Percentiles rank a stretch among this genome's conserved stretches.
Conservation (phyloP, 139 green algal species). For the Chlorella sp. region DNA sequence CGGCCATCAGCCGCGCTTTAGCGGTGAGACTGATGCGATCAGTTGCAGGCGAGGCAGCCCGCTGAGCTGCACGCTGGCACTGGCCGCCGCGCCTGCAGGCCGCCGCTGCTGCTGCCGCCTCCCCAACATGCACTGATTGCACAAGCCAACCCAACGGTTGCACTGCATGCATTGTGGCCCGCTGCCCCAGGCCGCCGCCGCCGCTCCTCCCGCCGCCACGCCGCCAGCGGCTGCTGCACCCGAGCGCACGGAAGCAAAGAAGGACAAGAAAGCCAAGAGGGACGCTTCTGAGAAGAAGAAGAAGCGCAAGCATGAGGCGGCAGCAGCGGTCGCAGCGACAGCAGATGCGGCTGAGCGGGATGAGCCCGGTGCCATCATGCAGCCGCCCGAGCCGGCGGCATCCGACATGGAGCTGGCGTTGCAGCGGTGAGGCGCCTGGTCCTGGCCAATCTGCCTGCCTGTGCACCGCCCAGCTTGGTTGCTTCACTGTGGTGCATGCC, state of each 20-base stretch:
- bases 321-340: not conserved
- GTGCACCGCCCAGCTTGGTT: not conserved
- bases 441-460: too few relatives aligned
- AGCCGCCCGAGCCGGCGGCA: not conserved
- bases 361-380: not conserved
- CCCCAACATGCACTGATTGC: too few relatives aligned
- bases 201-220: not conserved
- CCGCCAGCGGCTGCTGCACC: not conserved
- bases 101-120: too few relatives aligned
- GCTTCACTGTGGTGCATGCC: too few relatives aligned
- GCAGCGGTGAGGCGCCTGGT: too few relatives aligned
- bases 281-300: not conserved
- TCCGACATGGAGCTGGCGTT: not conserved
- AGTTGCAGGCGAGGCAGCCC: too few relatives aligned
- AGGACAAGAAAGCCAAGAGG: conserved; percentile 1
- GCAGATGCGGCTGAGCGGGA: not conserved
- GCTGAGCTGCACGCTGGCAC: too few relatives aligned
- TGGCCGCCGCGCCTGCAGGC: too few relatives aligned
- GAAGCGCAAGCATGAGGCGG: conserved; percentile 8
- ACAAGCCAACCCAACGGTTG: too few relatives aligned
- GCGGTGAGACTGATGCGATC: too few relatives aligned
- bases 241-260: not conserved
- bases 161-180: too few relatives aligned
- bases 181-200: too few relatives aligned
- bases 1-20: conserved; percentile 8